Percentiles rank a stretch among this genome's conserved stretches.
Evolutionary conservation across 371 early-diverging fungal species (phyloP).

Genomic region (Vairimorpha apis): DNA sequence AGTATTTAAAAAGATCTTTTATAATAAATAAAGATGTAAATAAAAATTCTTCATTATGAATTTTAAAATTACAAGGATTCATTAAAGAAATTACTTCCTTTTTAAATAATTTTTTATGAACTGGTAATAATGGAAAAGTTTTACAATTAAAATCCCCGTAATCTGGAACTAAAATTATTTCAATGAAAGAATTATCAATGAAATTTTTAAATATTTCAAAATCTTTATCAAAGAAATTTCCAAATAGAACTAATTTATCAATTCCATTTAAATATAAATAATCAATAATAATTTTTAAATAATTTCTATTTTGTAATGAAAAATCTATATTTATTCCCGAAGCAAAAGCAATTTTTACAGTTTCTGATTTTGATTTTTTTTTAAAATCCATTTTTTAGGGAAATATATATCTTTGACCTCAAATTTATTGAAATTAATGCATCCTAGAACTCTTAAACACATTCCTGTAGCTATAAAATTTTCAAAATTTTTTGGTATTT

Average conservation of each 20-base stretch:
- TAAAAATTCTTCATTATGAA: slow-evolving; percentile 4
- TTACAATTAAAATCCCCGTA: slow-evolving; percentile 29
- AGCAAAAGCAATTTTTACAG: slow-evolving; percentile 9
- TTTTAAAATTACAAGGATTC: slow-evolving; percentile 25
- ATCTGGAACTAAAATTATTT: slow-evolving; percentile 33
- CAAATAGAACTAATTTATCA: slow-evolving; percentile 16
- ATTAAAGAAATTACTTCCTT: neutral
- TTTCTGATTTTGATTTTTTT: neutral
- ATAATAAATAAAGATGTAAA: slow-evolving; percentile 21
- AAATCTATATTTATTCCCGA: neutral
- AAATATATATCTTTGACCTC: slow-evolving; percentile 7
- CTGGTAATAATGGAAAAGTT: slow-evolving; percentile 24
- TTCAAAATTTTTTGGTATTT: neutral
- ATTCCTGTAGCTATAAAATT: slow-evolving; percentile 45
- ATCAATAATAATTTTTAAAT: slow-evolving; percentile 15
- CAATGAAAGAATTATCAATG: neutral
- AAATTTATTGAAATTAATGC: neutral
- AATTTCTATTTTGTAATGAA: neutral
- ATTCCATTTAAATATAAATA: slow-evolving; percentile 9
- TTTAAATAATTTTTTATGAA: slow-evolving; percentile 45
- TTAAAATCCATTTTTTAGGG: neutral
- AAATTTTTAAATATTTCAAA: slow-evolving; percentile 1
- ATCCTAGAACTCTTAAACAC: slow-evolving; percentile 42
- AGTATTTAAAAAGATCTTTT: slow-evolving; percentile 44
- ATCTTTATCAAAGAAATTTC: slow-evolving; percentile 22